Evolutionary conservation across 2,329 filamentous ascomycete species (phyloP), one percentile per base, ranked within the genome.

Genomic region (Paracoccidioides brasiliensis): DNA sequence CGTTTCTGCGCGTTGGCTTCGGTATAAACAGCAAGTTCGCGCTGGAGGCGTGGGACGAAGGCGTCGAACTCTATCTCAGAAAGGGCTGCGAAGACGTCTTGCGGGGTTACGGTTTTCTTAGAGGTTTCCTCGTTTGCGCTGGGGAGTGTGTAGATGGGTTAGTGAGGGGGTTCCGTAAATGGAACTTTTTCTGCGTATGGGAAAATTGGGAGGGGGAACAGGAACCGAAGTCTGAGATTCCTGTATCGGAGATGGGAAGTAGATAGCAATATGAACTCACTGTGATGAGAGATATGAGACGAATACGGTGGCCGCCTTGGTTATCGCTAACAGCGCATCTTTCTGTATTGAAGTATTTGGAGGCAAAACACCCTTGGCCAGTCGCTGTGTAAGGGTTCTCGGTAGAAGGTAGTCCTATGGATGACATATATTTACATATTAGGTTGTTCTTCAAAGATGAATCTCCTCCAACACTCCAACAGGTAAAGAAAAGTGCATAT

Each of bases 221-320:
- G 15, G n/a, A 43, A 44, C 4, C 5, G 5, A 22, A 28, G 44
- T 28, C 12, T 28, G 10, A n/a, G 30, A 32, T 28, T 32, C 33
- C 10, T 32, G 30, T 45, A n/a, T 46, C 32, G 28, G 12, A 46
- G 22, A 45, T 45, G 30, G 44, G 12, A 32, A 12, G 9, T n/a
- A n/a, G 44, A 32, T 30, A 6, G 9, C 4, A 46, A 40, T 32
- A 22, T 42, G 37, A 45, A 66, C 78, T 57, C 74, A 83, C 80
- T 78, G 75, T 56, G 78, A 76, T 56, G 80, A 78, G 50, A 84
- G 70, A 65, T 84, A 83, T 58, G 79, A 84, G 15, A 85, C 78
- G 67, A 85, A 85, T 3, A 85, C 82, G 3, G 82, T 84, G 33
- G 82, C 81, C 58, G 80, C 80, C 64, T 84, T 84, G 52, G 80